These are phyloP conservation scores for Cardamine chenopodiifolia DNA, from an alignment of 345 rosid species.

Conservation along the genomic window DNA sequence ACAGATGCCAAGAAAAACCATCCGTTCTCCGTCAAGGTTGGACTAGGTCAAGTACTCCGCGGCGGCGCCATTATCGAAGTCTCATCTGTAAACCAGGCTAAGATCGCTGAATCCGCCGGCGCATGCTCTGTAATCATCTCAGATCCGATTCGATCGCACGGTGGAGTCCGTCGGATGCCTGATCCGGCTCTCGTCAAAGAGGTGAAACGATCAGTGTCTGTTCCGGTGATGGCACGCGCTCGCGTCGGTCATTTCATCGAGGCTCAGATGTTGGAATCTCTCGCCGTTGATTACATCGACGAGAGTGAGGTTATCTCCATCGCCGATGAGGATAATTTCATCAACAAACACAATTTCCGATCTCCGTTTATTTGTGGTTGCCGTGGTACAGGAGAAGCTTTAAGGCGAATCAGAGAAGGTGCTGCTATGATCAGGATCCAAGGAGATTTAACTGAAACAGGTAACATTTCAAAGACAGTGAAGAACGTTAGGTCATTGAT, in stretches of 20 bases:
- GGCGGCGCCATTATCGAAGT: constrained; percentile 67
- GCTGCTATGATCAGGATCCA: constrained; percentile 55
- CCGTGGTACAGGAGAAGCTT: constrained; percentile 47
- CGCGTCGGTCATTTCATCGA: constrained; percentile 72
- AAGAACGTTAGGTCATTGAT: constrained; percentile 55
- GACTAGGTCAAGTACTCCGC: constrained; percentile 64
- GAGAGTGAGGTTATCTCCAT: constrained; percentile 59
- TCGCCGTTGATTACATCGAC: constrained; percentile 59
- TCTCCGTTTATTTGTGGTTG: constrained; percentile 57
- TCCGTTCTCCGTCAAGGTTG: constrained; percentile 58
- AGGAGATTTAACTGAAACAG: constrained; percentile 43
- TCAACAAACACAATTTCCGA: constrained; percentile 56
- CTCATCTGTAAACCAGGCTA: constrained; percentile 53
- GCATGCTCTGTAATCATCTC: constrained; percentile 59
- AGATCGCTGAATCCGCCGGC: constrained; percentile 67
- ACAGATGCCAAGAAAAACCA: constrained; percentile 58
- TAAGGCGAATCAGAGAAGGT: constrained; percentile 59
- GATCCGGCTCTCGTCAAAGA: constrained; percentile 56
- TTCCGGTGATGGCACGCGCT: constrained; percentile 62
- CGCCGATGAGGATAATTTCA: constrained; percentile 56
- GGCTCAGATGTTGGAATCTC: constrained; percentile 66
- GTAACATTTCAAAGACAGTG: constrained; percentile 45
- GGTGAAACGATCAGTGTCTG: constrained; percentile 54
- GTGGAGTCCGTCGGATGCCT: constrained; percentile 52
- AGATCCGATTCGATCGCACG: constrained; percentile 37